phyloP scores from a whole-genome alignment of 2,329 filamentous ascomycete species.

The Xylaria sp. region DNA sequence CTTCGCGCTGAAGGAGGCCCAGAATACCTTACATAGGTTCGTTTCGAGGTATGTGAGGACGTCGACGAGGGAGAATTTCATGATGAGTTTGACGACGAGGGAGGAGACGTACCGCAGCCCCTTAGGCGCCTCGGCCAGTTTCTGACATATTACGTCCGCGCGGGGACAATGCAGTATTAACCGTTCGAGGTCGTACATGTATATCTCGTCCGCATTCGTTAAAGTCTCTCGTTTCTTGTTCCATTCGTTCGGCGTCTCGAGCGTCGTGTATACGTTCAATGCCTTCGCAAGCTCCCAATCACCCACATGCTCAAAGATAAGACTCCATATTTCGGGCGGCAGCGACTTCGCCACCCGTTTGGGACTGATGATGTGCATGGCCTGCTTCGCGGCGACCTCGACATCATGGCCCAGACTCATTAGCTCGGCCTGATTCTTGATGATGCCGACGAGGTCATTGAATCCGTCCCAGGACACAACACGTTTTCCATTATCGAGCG shows the following conservation, averaged over 20 bases:
- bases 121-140: slow-evolving; percentile 65
- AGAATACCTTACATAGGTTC: slow-evolving; percentile 67
- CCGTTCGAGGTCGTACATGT: slow-evolving; percentile 78
- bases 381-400: slow-evolving; percentile 46
- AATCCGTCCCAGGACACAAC: slow-evolving; percentile 59
- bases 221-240: slow-evolving; percentile 24
- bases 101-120: slow-evolving; percentile 68
- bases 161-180: slow-evolving; percentile 66
- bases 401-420: slow-evolving; percentile 69
- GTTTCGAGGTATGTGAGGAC: slow-evolving; percentile 69
- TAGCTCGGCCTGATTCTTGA: slow-evolving; percentile 72
- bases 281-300: slow-evolving; percentile 90
- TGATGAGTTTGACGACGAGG: slow-evolving; percentile 79
- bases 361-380: slow-evolving; percentile 36
- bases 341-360: slow-evolving; percentile 44
- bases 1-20: slow-evolving; percentile 71
- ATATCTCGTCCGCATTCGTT: slow-evolving; percentile 61
- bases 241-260: slow-evolving; percentile 59
- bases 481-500: slow-evolving; percentile 38
- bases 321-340: slow-evolving; percentile 83
- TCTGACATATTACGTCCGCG: slow-evolving; percentile 64
- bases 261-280: slow-evolving; percentile 71
- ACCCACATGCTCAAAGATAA: slow-evolving; percentile 74
- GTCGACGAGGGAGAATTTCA: slow-evolving; percentile 80
- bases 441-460: slow-evolving; percentile 65